Conservation (phyloP, 2,329 filamentous ascomycete genomes). For the Trichoderma atrobrunneum region DNA sequence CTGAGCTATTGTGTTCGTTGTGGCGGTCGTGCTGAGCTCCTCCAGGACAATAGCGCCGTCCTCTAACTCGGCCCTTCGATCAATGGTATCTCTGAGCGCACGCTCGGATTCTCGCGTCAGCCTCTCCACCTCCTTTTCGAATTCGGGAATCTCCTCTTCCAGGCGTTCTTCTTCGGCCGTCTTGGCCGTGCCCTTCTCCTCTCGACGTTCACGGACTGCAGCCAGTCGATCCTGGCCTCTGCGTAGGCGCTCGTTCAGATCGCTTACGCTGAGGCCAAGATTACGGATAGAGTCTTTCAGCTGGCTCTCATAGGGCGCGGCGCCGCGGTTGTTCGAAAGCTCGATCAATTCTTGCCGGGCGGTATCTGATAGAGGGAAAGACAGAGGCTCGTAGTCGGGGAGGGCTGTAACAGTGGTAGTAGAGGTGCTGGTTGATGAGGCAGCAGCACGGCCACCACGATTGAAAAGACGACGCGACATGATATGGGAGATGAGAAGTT, state of each 20-base stretch:
- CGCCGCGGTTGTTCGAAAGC: slow-evolving; percentile 42
- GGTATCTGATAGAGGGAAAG: slow-evolving; percentile 42
- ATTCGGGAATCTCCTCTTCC: slow-evolving; percentile 38
- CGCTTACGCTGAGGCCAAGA: slow-evolving; percentile 45
- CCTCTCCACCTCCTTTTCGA: slow-evolving; percentile 40
- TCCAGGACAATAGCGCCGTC: slow-evolving; percentile 44
- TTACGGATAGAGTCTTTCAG: slow-evolving; percentile 44
- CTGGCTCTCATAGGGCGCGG: slow-evolving; percentile 44
- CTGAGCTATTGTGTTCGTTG: slow-evolving; percentile 21
- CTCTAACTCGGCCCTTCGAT: slow-evolving; percentile 48
- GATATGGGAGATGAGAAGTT: not conserved
- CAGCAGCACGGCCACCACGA: slow-evolving; percentile 23
- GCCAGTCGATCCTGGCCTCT: slow-evolving; percentile 37
- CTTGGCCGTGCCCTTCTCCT: slow-evolving; percentile 37
- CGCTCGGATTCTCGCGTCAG: slow-evolving; percentile 47
- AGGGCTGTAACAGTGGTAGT: slow-evolving; percentile 30
- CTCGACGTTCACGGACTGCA: slow-evolving; percentile 34
- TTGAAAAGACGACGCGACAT: slow-evolving; percentile 37
- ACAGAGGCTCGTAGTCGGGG: slow-evolving; percentile 51
- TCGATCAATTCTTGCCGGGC: slow-evolving; percentile 41
- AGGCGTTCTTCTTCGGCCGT: slow-evolving; percentile 37
- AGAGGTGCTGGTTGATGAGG: slow-evolving; percentile 21
- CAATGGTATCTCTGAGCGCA: slow-evolving; percentile 48
- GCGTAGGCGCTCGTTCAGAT: slow-evolving; percentile 48
- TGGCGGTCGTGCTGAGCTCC: slow-evolving; percentile 33